These are phyloP conservation scores for Sherardia arvensis DNA, from an alignment of 257 asterid species.

Conservation along the genomic window DNA sequence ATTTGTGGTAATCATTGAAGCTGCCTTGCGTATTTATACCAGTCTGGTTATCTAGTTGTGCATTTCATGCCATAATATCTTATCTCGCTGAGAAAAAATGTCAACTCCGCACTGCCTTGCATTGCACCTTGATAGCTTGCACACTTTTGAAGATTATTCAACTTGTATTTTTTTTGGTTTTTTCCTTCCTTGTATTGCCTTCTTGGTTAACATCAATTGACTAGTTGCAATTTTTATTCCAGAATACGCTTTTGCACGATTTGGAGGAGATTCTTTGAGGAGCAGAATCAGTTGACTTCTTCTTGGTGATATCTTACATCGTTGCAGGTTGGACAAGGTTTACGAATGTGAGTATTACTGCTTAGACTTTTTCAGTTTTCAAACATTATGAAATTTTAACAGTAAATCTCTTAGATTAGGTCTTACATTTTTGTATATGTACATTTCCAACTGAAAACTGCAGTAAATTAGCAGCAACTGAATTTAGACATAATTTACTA, in stretches of 20 bases:
- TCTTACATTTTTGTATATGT: too few relatives aligned
- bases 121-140: background rate
- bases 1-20: background rate
- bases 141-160: background rate
- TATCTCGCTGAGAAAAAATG: background rate
- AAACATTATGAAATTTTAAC: background rate
- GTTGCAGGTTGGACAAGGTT: background rate
- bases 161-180: background rate
- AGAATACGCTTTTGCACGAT: background rate
- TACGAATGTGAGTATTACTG: background rate
- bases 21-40: background rate
- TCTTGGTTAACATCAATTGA: background rate
- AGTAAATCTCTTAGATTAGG: background rate
- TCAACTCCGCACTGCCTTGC: conserved; percentile 3
- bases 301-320: too few relatives aligned
- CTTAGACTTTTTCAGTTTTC: background rate
- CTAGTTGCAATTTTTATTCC: background rate
- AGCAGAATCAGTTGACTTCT: background rate
- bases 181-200: background rate
- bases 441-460: background rate
- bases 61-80: conserved; percentile 3
- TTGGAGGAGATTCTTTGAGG: background rate
- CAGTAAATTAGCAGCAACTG: background rate
- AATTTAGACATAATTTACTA: background rate
- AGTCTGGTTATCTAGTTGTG: background rate